Percentiles rank a stretch among this genome's conserved stretches.
phyloP scores from a whole-genome alignment of 768 basidiomycete species.

The Podaxis mareebaensis region DNA sequence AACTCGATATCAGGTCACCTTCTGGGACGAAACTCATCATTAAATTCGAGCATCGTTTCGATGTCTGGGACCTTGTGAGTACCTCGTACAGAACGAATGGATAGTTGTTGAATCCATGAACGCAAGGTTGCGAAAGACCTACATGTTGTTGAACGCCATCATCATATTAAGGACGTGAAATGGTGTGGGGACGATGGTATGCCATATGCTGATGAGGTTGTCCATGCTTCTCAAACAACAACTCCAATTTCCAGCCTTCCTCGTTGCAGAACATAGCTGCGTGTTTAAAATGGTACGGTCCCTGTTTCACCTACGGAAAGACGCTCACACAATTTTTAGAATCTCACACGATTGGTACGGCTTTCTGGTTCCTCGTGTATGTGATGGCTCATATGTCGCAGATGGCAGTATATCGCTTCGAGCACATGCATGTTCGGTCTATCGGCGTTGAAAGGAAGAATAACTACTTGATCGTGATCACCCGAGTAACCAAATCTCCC shows the following conservation, averaged over 20 bases:
- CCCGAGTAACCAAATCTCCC: conserved; percentile 4
- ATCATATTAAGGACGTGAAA: neutral
- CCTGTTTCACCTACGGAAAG: neutral
- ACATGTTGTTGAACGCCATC: neutral
- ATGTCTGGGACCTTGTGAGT: conserved; percentile 13
- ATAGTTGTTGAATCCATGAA: neutral
- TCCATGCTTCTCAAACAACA: neutral
- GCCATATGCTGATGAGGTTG: neutral
- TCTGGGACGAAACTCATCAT: conserved; percentile 10
- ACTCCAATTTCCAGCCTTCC: neutral
- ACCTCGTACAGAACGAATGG: neutral
- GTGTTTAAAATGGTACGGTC: conserved; percentile 11
- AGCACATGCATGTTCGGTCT: conserved; percentile 9
- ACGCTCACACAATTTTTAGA: neutral
- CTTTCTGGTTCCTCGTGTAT: neutral
- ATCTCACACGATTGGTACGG: conserved; percentile 3
- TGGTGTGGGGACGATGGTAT: conserved; percentile 9
- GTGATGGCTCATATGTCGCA: neutral
- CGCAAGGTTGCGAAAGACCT: conserved; percentile 2
- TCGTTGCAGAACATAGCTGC: conserved; percentile 13
- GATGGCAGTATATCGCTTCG: conserved; percentile 15
- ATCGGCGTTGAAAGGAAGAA: conserved; percentile 7
- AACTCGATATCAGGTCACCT: conserved; percentile 1
- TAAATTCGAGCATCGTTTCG: conserved; percentile 13
- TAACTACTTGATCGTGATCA: conserved; percentile 8